These are phyloP conservation scores for Leccinum subgranulosum DNA, from an alignment of 768 basidiomycete species.

Conservation along the genomic window DNA sequence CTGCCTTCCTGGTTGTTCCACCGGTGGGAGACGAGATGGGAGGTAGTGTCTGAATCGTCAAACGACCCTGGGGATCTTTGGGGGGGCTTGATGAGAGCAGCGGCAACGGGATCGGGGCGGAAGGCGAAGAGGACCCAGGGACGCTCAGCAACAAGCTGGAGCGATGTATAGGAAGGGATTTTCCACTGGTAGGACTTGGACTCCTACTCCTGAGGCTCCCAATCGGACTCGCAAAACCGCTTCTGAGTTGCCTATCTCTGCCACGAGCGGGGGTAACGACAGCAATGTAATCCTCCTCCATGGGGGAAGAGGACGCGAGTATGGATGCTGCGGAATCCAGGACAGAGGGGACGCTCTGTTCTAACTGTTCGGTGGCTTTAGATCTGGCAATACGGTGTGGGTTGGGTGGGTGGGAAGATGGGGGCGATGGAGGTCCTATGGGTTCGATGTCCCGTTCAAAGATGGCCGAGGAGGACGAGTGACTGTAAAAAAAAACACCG, in stretches of 20 bases:
- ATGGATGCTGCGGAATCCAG: slow-evolving; percentile 80
- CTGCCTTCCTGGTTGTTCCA: slow-evolving; percentile 6
- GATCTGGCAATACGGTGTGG: slow-evolving; percentile 74
- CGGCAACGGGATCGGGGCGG: slow-evolving; percentile 15
- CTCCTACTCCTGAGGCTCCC: slow-evolving; percentile 60
- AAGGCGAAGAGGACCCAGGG: slow-evolving; percentile 35
- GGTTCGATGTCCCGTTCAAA: slow-evolving; percentile 92
- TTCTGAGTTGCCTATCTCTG: slow-evolving; percentile 33
- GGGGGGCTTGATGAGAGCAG: slow-evolving; percentile 29
- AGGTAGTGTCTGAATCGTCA: slow-evolving; percentile 27
- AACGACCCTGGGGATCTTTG: slow-evolving; percentile 16
- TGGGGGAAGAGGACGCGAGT: slow-evolving; percentile 44
- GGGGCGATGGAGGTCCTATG: slow-evolving; percentile 34
- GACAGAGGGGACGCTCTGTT: slow-evolving; percentile 80
- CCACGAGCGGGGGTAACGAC: slow-evolving; percentile 55
- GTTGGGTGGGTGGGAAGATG: slow-evolving; percentile 43
- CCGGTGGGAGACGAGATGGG: slow-evolving; percentile 2
- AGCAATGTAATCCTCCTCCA: slow-evolving; percentile 55
- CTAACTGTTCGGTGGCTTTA: slow-evolving; percentile 69
- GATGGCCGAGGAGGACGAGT: slow-evolving; percentile 85
- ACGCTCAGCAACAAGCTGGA: slow-evolving; percentile 50
- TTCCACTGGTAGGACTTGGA: slow-evolving; percentile 54
- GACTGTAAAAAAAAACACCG: slow-evolving; percentile 19
- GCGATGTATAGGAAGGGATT: slow-evolving; percentile 34
- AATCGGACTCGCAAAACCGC: slow-evolving; percentile 66